Evolutionary conservation across 2,329 filamentous ascomycete species (phyloP).

Genomic region (Ophiostoma quercus): DNA sequence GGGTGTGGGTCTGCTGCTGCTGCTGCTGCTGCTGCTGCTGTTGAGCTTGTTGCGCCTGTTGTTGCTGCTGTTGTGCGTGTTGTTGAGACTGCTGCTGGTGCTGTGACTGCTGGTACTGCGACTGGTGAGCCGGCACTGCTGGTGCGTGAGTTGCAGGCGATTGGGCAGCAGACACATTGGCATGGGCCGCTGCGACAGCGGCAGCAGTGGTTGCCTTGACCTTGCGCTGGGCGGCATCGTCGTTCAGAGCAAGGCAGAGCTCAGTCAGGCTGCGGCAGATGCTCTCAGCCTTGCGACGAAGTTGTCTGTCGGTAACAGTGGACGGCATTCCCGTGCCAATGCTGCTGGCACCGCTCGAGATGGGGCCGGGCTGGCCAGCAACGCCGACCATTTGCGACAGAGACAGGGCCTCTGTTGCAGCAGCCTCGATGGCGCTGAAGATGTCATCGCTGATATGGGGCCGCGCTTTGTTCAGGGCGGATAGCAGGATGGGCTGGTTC

Average conservation of each 20-base stretch:
- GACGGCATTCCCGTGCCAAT: conserved; percentile 46
- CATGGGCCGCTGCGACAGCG: conserved; percentile 13
- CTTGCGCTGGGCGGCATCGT: conserved; percentile 45
- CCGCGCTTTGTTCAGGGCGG: conserved; percentile 75
- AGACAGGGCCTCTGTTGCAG: conserved; percentile 73
- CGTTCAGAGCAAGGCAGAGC: conserved; percentile 76
- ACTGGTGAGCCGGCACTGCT: background rate
- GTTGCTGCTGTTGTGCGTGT: conserved; percentile 15
- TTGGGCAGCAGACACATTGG: conserved; percentile 11
- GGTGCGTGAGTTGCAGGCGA: background rate
- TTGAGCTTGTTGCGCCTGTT: background rate
- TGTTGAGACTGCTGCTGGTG: conserved; percentile 10
- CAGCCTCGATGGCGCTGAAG: conserved; percentile 72
- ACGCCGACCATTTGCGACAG: conserved; percentile 73
- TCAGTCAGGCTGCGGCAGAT: conserved; percentile 91
- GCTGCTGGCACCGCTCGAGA: conserved; percentile 60
- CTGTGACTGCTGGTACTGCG: background rate
- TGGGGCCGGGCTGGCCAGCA: conserved; percentile 61
- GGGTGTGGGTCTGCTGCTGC: background rate
- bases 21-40: background rate
- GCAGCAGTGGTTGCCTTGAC: conserved; percentile 24
- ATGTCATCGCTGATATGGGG: conserved; percentile 63
- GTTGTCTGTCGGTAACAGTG: conserved; percentile 69
- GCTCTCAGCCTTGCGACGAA: conserved; percentile 84
- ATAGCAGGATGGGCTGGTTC: conserved; percentile 54